Percentiles rank a stretch among this genome's conserved stretches.
Conservation (phyloP, 176 grass and related monocot genomes). For the Ampelocalamus luodianensis region DNA sequence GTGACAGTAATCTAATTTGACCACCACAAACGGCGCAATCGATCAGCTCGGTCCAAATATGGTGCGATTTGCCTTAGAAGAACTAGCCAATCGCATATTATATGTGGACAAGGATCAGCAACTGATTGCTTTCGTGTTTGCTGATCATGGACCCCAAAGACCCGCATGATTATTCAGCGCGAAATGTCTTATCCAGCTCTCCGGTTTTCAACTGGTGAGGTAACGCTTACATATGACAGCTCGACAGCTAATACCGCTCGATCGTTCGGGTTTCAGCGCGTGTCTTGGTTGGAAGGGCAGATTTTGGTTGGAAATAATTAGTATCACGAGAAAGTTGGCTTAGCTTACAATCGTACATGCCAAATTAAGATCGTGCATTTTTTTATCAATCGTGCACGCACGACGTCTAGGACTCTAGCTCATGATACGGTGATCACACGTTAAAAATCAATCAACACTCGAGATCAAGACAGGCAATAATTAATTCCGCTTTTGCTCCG, state of each 20-base stretch:
- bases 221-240: neutral
- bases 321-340: neutral
- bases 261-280: neutral
- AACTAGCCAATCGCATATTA: neutral
- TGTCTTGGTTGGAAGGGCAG: neutral
- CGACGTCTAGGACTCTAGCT: neutral
- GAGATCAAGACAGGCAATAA: neutral
- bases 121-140: neutral
- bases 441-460: neutral
- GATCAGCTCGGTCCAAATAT: constrained; percentile 19
- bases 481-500: neutral
- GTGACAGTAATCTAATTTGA: constrained; percentile 42
- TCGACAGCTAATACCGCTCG: neutral
- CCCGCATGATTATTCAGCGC: neutral
- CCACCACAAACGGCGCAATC: neutral
- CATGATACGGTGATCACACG: neutral
- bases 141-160: neutral
- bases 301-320: neutral
- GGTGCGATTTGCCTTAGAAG: constrained; percentile 10
- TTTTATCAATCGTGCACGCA: neutral
- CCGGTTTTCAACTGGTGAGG: neutral
- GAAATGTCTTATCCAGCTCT: neutral
- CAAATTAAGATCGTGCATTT: neutral
- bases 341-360: neutral
- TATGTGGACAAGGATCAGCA: too few relatives aligned